phyloP scores from a whole-genome alignment of 2,329 filamentous ascomycete species.

The Nothophaeocryptopus gaeumannii region DNA sequence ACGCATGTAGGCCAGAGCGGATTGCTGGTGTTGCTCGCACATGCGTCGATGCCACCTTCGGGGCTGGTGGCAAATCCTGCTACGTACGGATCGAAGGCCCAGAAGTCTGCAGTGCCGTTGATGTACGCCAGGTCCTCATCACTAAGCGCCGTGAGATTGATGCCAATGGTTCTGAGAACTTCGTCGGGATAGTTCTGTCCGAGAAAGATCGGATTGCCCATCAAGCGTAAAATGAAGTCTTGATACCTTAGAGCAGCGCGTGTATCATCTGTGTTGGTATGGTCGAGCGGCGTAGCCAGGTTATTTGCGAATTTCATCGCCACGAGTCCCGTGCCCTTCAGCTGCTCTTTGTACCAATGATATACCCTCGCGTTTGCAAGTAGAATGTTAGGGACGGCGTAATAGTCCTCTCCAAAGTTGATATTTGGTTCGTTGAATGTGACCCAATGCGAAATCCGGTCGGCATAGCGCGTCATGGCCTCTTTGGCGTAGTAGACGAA shows the following conservation, averaged over 20 bases:
- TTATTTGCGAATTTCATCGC: slow-evolving; percentile 48
- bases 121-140: slow-evolving; percentile 43
- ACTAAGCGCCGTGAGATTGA: slow-evolving; percentile 49
- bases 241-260: slow-evolving; percentile 47
- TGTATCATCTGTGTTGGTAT: slow-evolving; percentile 42
- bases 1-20: slow-evolving; percentile 36
- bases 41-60: slow-evolving; percentile 38
- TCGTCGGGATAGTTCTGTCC: slow-evolving; percentile 50
- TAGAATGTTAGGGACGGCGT: slow-evolving; percentile 35
- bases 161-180: slow-evolving; percentile 45
- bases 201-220: slow-evolving; percentile 55
- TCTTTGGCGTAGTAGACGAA: slow-evolving; percentile 43
- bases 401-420: slow-evolving; percentile 17
- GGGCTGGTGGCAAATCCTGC: slow-evolving; percentile 37
- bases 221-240: slow-evolving; percentile 47
- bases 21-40: slow-evolving; percentile 35
- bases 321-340: slow-evolving; percentile 52
- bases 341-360: slow-evolving; percentile 53
- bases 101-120: slow-evolving; percentile 35
- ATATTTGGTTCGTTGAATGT: slow-evolving; percentile 42
- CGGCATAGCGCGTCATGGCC: slow-evolving; percentile 39
- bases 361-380: slow-evolving; percentile 24
- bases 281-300: slow-evolving; percentile 37
- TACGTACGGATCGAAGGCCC: slow-evolving; percentile 41
- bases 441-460: slow-evolving; percentile 37